Evolutionary conservation across 768 basidiomycete species (phyloP).

Genomic region (Boletus tylopilopsis): DNA sequence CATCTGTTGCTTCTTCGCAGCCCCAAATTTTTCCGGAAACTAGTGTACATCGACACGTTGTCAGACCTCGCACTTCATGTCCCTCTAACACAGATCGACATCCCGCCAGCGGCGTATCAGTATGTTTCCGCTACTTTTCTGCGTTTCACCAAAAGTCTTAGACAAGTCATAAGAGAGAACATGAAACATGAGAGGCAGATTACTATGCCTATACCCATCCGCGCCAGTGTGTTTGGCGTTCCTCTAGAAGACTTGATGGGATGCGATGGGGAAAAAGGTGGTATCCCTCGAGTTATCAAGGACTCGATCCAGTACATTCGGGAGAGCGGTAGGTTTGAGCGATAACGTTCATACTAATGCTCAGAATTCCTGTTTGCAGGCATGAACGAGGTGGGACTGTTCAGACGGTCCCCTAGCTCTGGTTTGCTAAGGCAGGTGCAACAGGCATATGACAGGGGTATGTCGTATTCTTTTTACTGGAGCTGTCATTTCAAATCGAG

Average conservation of each 20-base stretch:
- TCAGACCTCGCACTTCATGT: slow-evolving; percentile 74
- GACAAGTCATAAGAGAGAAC: slow-evolving; percentile 59
- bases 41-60: slow-evolving; percentile 70
- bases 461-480: not conserved
- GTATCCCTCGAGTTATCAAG: slow-evolving; percentile 75
- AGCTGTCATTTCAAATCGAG: slow-evolving; percentile 3
- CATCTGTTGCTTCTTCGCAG: slow-evolving; percentile 34
- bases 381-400: slow-evolving; percentile 73
- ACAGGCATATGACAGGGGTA: slow-evolving; percentile 83
- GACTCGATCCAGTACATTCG: slow-evolving; percentile 73
- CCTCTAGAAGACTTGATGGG: slow-evolving; percentile 84
- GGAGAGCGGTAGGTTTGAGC: slow-evolving; percentile 40
- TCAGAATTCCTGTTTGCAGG: slow-evolving; percentile 27
- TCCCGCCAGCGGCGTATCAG: slow-evolving; percentile 81
- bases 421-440: slow-evolving; percentile 67
- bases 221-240: slow-evolving; percentile 72
- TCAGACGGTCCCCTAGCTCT: slow-evolving; percentile 77
- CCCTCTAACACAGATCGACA: slow-evolving; percentile 84
- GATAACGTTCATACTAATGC: not conserved
- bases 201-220: slow-evolving; percentile 54
- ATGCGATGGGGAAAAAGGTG: slow-evolving; percentile 74
- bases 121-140: slow-evolving; percentile 36
- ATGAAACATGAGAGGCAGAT: slow-evolving; percentile 70
- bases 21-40: slow-evolving; percentile 88
- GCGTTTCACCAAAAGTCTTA: not conserved